phyloP scores from a whole-genome alignment of 345 rosid species.

The thale cress (Arabidopsis thaliana) region TAIR10.1 NC_003070.9:1671001-1671500 shows the following conservation, averaged over 20 bases:
- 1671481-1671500: constrained; percentile 85
- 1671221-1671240: constrained; percentile 80
- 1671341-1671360: constrained; percentile 87
- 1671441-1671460: constrained; percentile 75
- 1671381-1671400: constrained; percentile 64
- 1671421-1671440: constrained; percentile 95
- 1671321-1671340: constrained; percentile 93
- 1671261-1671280: constrained; percentile 80
- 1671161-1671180: constrained; percentile 87
- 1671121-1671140: constrained; percentile 57
- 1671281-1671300: constrained; percentile 72
- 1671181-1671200: constrained; percentile 68
- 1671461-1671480: constrained; percentile 80
- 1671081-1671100: constrained; percentile 92
- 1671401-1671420: constrained; percentile 81
- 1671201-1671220: constrained; percentile 76
- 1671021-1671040: constrained; percentile 71
- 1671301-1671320: constrained; percentile 50
- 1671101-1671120: constrained; percentile 55
- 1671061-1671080: constrained; percentile 68
- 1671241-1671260: constrained; percentile 84
- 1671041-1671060: constrained; percentile 63
- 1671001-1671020: constrained; percentile 66
- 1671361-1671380: constrained; percentile 77
- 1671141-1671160: constrained; percentile 67